Conservation (phyloP, 305 asterid genomes). For the Fraxinus greggii region DNA sequence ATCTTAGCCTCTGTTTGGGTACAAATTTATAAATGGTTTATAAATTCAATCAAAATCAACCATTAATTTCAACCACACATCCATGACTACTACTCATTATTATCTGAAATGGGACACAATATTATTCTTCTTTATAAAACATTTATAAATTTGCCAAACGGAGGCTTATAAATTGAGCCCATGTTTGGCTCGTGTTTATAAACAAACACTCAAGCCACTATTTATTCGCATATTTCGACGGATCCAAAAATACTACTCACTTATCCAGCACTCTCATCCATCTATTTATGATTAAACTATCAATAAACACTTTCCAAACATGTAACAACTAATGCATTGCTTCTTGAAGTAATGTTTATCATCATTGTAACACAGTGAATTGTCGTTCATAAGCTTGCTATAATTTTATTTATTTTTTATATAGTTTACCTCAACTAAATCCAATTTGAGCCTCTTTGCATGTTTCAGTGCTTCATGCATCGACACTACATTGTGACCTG, state of each 20-base stretch:
- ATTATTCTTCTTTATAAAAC: neutral
- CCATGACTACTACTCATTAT: no score
- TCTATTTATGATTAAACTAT: no score
- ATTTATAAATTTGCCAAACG: neutral
- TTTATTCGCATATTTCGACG: no score
- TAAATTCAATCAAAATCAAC: no score
- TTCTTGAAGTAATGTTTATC: neutral
- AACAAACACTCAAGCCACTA: neutral
- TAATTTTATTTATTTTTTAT: neutral
- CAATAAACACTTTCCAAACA: neutral
- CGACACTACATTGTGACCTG: constrained; percentile 61
- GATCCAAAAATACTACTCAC: no score
- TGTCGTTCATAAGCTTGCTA: constrained; percentile 15
- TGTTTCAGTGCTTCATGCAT: constrained; percentile 51
- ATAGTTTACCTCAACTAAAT: constrained; percentile 76
- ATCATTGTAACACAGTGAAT: neutral
- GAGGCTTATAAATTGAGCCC: neutral
- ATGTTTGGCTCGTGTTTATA: neutral
- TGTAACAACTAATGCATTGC: neutral
- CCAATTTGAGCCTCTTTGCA: constrained; percentile 58
- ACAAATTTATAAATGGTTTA: neutral
- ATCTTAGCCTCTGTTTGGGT: constrained; percentile 1
- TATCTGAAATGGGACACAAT: no score
- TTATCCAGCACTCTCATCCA: no score
- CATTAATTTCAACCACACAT: neutral